phyloP scores from a whole-genome alignment of 1,284 basidiomycete species.

The Singerocomus inundabilis region DNA sequence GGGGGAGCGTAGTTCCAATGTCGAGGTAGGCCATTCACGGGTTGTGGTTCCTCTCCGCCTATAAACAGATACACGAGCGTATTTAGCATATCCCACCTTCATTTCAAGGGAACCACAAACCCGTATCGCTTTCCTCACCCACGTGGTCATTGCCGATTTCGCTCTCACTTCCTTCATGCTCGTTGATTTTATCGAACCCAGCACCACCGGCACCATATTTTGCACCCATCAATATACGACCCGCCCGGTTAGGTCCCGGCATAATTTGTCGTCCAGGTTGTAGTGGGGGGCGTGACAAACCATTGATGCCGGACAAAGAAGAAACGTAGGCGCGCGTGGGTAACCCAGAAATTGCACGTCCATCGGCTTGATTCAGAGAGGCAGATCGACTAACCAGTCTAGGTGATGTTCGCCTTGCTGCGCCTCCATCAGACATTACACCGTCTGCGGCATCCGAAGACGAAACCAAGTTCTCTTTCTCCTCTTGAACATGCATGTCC shows the following conservation, averaged over 20 bases:
- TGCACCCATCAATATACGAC: slow-evolving; percentile 34
- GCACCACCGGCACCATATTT: slow-evolving; percentile 30
- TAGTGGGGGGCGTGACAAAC: slow-evolving; percentile 29
- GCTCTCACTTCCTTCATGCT: slow-evolving; percentile 34
- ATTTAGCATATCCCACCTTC: neutral
- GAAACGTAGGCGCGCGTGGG: slow-evolving; percentile 32
- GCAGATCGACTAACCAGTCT: slow-evolving; percentile 31
- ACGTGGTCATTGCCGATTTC: slow-evolving; percentile 28
- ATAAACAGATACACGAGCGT: neutral
- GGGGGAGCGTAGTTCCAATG: slow-evolving; percentile 29
- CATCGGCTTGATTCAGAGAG: slow-evolving; percentile 34
- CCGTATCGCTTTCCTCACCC: slow-evolving; percentile 34
- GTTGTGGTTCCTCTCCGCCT: slow-evolving; percentile 32
- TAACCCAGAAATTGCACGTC: slow-evolving; percentile 33
- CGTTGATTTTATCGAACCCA: slow-evolving; percentile 37
- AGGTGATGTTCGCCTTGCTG: slow-evolving; percentile 24
- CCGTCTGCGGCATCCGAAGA: slow-evolving; percentile 27
- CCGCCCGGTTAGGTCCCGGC: slow-evolving; percentile 37
- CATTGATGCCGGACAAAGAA: slow-evolving; percentile 22
- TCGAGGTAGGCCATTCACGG: slow-evolving; percentile 22
- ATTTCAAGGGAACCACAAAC: slow-evolving; percentile 21
- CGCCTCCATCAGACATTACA: slow-evolving; percentile 25
- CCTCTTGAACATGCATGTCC: slow-evolving; percentile 30
- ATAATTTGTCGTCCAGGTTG: slow-evolving; percentile 36
- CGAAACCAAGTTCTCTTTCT: slow-evolving; percentile 32